Conservation (phyloP, 176 grass and related monocot species). For the Carex scoparia region DNA sequence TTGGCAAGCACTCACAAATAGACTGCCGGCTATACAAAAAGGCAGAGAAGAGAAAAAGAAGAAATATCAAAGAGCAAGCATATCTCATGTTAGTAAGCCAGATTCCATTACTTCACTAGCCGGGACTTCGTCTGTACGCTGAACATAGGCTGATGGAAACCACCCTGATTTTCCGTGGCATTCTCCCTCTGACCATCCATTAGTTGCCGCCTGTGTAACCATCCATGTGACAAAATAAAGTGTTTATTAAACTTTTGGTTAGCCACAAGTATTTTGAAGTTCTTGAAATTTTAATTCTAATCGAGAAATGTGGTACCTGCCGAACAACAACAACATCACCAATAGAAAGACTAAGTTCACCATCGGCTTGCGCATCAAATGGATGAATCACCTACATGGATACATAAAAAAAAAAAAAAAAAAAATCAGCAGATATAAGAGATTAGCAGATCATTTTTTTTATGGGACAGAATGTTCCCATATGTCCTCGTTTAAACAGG, state of each 20-base stretch:
- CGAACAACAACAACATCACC: constrained; percentile 82
- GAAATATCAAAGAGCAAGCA: constrained; percentile 14
- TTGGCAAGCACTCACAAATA: constrained; percentile 9
- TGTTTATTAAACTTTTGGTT: constrained; percentile 7
- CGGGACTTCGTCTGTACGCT: constrained; percentile 66
- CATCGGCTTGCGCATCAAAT: constrained; percentile 81
- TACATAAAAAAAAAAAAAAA: constrained; percentile 7
- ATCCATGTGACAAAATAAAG: constrained; percentile 17
- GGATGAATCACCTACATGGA: constrained; percentile 76
- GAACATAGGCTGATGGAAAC: constrained; percentile 95
- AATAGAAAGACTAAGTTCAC: constrained; percentile 75
- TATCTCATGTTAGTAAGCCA: constrained; percentile 32
- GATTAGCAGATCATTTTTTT: neutral
- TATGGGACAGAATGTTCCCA: neutral
- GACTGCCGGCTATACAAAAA: constrained; percentile 33
- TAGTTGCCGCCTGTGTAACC: constrained; percentile 48
- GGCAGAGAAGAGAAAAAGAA: constrained; percentile 34
- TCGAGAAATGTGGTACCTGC: constrained; percentile 56
- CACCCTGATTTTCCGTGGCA: constrained; percentile 84
- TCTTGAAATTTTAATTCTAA: constrained; percentile 10
- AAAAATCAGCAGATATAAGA: neutral
- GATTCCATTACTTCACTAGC: constrained; percentile 73
- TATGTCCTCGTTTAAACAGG: neutral
- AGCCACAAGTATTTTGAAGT: neutral
- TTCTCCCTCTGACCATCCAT: constrained; percentile 97